Conservation (phyloP, 305 asterid genomes). For the Solanum aculeatissimum region DNA sequence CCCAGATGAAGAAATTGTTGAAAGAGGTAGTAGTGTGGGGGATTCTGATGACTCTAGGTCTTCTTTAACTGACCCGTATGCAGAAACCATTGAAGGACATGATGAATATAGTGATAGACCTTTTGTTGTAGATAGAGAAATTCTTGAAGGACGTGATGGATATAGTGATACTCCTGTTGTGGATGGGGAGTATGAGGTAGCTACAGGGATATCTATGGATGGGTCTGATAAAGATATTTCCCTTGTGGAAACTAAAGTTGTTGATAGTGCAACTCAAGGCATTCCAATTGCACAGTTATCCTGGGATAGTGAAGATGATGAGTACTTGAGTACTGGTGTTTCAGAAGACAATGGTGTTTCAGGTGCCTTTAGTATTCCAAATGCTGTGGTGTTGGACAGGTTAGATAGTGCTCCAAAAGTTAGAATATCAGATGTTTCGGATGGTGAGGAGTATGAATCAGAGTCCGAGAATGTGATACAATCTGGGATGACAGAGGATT, state of each 20-base stretch:
- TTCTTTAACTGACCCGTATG: slow-evolving; percentile 5
- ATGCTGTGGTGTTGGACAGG: slow-evolving; percentile 25
- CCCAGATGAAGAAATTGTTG: slow-evolving; percentile 16
- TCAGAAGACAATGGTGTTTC: slow-evolving; percentile 30
- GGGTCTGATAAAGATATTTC: slow-evolving; percentile 1
- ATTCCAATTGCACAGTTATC: slow-evolving; percentile 61
- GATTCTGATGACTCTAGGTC: slow-evolving; percentile 10
- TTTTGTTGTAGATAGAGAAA: slow-evolving; percentile 14
- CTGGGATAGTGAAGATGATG: slow-evolving; percentile 58
- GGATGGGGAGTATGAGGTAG: slow-evolving; percentile 9
- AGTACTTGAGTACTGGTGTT: slow-evolving; percentile 31
- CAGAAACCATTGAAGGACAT: background rate
- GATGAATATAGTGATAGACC: slow-evolving; percentile 16
- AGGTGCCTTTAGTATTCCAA: slow-evolving; percentile 30
- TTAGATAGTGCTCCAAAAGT: slow-evolving; percentile 39
- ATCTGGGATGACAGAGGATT: slow-evolving; percentile 20
- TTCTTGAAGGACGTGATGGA: background rate
- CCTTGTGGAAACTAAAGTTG: slow-evolving; percentile 2
- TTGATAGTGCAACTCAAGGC: slow-evolving; percentile 9
- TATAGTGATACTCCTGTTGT: slow-evolving; percentile 17
- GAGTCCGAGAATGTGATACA: slow-evolving; percentile 16
- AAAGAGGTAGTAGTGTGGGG: background rate
- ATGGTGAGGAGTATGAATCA: slow-evolving; percentile 21
- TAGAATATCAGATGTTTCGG: slow-evolving; percentile 24
- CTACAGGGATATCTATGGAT: slow-evolving; percentile 5